Base-by-base conservation (phyloP, 1,139 yeast genomes). In the Suhomyces maxii region DNA sequence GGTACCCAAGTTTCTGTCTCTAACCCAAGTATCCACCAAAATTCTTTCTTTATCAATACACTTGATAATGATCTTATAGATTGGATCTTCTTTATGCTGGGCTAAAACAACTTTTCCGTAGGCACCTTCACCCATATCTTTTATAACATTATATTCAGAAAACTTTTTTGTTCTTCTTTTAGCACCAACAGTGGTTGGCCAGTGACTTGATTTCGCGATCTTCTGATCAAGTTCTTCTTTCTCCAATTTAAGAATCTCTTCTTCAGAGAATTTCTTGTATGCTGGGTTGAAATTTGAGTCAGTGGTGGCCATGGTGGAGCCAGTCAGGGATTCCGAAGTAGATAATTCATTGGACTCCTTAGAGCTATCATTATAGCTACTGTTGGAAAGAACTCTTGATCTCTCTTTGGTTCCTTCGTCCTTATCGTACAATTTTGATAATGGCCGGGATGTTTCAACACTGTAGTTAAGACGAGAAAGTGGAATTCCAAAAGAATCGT, bases 11-110 rank as follows among this genome's bases (percentile, higher is more conserved):
- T 80, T 80, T 23, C 97, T 79, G 64, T 93, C 98, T 47, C 98
- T 75, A 2, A 90, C 96, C 99, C 99, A 93, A 0, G 98, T 89
- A 64, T 93, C 99, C 8, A 93, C 97, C 59, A 93, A 72, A 56
- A 93, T 93, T 46, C 96, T 80, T 55, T 90, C 96, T 60, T 93
- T 93, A 60, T 89, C 88, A 40, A 93, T 93, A 56, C 96, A 84
- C 64, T 93, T 93, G 53, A 93, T 79, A 11, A 91, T 90, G 34
- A 90, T 84, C 50, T 77, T 80, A 60, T 88, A 85, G 9, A 68
- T 67, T 0, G 80, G 77, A 52, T 84, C 90, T 25, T 76, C 73
- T 40, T 78, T 80, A 58, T 86, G 88, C 59, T 79, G 80, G 8
- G 90, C 96, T 33, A 90, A 73, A 18, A 86, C 84, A 23, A 93